A percentile compares a stretch with the other conserved stretches of the same genome.
Evolutionary conservation across 129 eudicot species (phyloP).

Genomic region (Erigeron canadensis): DNA sequence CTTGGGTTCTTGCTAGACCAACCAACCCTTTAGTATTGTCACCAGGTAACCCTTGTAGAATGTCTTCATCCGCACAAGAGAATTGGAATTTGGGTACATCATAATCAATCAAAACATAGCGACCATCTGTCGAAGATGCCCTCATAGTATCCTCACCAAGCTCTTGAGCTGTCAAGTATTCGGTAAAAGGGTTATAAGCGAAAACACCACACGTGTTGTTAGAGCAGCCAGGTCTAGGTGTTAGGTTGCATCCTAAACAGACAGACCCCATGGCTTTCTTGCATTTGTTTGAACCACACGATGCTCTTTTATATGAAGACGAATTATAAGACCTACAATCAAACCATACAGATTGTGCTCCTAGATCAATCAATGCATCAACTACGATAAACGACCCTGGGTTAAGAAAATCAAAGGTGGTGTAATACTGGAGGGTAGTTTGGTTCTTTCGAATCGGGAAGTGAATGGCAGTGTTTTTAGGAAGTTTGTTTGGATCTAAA

Average conservation of each 20-base stretch:
- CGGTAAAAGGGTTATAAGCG: not conserved
- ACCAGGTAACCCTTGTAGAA: constrained; percentile 25
- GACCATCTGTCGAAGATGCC: not conserved
- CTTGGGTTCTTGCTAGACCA: constrained; percentile 36
- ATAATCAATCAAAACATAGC: not conserved
- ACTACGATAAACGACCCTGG: not conserved
- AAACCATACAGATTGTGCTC: constrained; percentile 30
- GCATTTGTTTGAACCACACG: constrained; percentile 40
- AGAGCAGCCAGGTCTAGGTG: constrained; percentile 12
- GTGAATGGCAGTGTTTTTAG: not conserved
- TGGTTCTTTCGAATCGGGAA: constrained; percentile 15
- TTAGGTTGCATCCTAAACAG: constrained; percentile 35
- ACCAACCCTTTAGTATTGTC: constrained; percentile 35
- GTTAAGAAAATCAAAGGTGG: not conserved
- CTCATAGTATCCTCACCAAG: constrained; percentile 4
- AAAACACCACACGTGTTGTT: not conserved
- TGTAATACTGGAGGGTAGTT: not conserved
- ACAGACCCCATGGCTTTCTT: constrained; percentile 23
- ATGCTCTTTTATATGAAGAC: constrained; percentile 39
- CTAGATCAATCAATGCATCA: not conserved
- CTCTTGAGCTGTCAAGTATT: not conserved
- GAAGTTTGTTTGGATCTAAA: not conserved
- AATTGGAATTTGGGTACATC: not conserved
- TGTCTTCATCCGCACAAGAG: not conserved
- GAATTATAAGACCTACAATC: constrained; percentile 38